Percentiles rank a stretch among this genome's conserved stretches.
Conservation (phyloP, 2,329 filamentous ascomycete genomes). For the Rhynchosporium agropyri region DNA sequence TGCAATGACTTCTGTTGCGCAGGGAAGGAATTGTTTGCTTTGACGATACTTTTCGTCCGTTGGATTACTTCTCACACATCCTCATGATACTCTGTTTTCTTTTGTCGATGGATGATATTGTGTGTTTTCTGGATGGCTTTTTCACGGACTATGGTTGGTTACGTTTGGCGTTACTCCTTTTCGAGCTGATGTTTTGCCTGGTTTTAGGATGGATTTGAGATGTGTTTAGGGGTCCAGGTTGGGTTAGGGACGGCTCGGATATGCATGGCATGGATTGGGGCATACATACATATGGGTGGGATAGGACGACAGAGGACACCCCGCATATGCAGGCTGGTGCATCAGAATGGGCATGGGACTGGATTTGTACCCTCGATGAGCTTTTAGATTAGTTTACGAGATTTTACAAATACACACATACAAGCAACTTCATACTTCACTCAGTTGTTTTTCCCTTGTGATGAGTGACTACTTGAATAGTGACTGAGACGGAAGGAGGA, state of each 20-base stretch:
- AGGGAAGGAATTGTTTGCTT: slow-evolving; percentile 9
- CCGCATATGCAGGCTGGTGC: slow-evolving; percentile 14
- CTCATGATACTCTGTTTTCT: not conserved
- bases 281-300: slow-evolving; percentile 7
- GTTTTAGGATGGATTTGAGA: slow-evolving; percentile 6
- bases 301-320: slow-evolving; percentile 6
- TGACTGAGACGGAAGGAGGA: too few relatives aligned
- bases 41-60: slow-evolving; percentile 4
- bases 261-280: slow-evolving; percentile 16
- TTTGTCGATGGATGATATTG: slow-evolving; percentile 2
- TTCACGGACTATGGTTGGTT: not conserved
- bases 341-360: slow-evolving; percentile 12
- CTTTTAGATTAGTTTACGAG: slow-evolving; percentile 14
- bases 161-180: slow-evolving; percentile 12
- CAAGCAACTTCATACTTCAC: not conserved
- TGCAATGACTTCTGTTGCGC: slow-evolving; percentile 6
- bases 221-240: not conserved
- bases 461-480: not conserved
- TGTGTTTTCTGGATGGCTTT: slow-evolving; percentile 13
- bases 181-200: slow-evolving; percentile 7
- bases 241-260: not conserved
- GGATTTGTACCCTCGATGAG: slow-evolving; percentile 4
- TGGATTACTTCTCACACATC: not conserved
- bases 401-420: slow-evolving; percentile 8
- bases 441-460: not conserved